These are phyloP conservation scores for Striga hermonthica DNA, from an alignment of 305 asterid genomes.

Conservation along the genomic window DNA sequence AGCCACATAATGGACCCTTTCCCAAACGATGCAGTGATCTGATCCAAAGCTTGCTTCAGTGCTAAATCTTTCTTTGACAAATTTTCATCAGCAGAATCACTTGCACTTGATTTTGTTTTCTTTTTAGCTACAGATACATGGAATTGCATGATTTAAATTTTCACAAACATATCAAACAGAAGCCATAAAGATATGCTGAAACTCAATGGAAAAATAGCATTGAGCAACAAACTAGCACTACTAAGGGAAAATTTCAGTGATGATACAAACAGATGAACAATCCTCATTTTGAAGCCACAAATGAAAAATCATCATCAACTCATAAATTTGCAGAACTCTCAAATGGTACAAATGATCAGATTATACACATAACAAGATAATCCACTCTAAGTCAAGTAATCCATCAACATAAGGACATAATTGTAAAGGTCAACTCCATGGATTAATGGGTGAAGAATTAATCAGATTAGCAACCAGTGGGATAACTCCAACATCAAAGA, in stretches of 20 bases:
- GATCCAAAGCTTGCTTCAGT: slow-evolving; percentile 78
- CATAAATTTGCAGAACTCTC: slow-evolving; percentile 2
- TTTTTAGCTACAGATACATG: slow-evolving; percentile 48
- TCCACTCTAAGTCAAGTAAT: background rate
- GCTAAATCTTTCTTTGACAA: slow-evolving; percentile 94
- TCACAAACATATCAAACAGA: slow-evolving; percentile 14
- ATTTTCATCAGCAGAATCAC: slow-evolving; percentile 85
- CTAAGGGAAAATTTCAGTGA: slow-evolving; percentile 12
- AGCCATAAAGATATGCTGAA: slow-evolving; percentile 16
- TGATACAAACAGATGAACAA: background rate
- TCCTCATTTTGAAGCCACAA: slow-evolving; percentile 23
- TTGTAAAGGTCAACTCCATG: background rate
- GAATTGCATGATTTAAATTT: slow-evolving; percentile 19
- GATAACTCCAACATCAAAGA: slow-evolving; percentile 6
- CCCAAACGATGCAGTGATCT: slow-evolving; percentile 74
- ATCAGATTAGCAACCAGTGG: slow-evolving; percentile 4
- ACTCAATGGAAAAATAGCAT: slow-evolving; percentile 8
- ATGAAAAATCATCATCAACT: slow-evolving; percentile 25
- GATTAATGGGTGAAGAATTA: background rate
- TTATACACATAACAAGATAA: background rate
- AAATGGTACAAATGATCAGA: no score
- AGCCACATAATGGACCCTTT: slow-evolving; percentile 99
- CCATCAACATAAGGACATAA: slow-evolving; percentile 6
- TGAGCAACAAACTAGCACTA: slow-evolving; percentile 16
- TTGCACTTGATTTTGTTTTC: slow-evolving; percentile 63